Evolutionary conservation across 1,284 basidiomycete species (phyloP).

Genomic region (Spongispora temasekensis): DNA sequence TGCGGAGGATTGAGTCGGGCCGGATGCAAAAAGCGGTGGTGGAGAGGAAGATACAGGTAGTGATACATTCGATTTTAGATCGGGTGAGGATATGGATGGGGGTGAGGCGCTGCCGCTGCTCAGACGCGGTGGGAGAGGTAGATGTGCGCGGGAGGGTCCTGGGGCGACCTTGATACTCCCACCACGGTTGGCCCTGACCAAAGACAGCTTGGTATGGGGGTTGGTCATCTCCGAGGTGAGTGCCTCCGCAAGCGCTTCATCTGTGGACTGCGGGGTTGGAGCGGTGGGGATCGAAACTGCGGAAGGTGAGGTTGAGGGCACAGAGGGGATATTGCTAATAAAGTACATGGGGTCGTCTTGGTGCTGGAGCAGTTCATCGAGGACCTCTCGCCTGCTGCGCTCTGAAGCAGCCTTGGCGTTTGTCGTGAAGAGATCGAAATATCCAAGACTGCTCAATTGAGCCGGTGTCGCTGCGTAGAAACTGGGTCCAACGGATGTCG

Average conservation of each 20-base stretch:
- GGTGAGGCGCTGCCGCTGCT: conserved; percentile 23
- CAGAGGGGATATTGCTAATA: conserved; percentile 19
- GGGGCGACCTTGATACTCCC: conserved; percentile 22
- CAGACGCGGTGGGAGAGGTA: conserved; percentile 28
- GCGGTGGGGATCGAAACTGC: neutral
- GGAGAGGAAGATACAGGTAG: conserved; percentile 13
- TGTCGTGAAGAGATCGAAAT: conserved; percentile 60
- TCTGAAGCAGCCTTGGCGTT: conserved; percentile 55
- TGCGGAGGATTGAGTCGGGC: neutral
- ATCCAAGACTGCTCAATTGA: conserved; percentile 37
- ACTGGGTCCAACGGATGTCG: neutral
- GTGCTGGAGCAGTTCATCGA: conserved; percentile 63
- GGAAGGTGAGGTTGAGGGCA: neutral
- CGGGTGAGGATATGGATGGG: conserved; percentile 19
- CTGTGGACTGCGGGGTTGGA: conserved; percentile 5
- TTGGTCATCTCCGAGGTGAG: conserved; percentile 22
- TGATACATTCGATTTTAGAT: conserved; percentile 9
- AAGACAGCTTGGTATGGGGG: conserved; percentile 10
- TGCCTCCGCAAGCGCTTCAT: conserved; percentile 23
- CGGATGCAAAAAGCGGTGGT: too few relatives aligned
- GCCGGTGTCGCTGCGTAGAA: neutral
- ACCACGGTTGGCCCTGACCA: conserved; percentile 3
- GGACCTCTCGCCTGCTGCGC: conserved; percentile 49
- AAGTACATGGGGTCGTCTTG: conserved; percentile 72
- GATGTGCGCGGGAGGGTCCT: conserved; percentile 11